Base-by-base conservation (phyloP, 257 asterid species). In the Solanum virginianum region DNA sequence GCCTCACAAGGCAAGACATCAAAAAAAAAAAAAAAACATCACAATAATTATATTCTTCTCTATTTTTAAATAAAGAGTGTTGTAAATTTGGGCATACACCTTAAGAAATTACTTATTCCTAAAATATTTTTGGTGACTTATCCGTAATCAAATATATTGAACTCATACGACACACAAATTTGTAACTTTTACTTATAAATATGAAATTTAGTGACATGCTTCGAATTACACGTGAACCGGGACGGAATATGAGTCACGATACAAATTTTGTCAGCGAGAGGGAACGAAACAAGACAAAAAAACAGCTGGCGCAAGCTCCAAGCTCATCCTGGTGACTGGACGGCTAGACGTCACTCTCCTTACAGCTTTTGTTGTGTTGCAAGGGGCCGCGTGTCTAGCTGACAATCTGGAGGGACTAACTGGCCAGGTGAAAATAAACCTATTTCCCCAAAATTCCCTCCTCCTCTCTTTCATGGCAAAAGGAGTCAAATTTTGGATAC, bases 251-350 rank as follows among this genome's bases (percentile, higher is more conserved):
- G 56, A 13, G 6, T 12, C 0, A 13, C 47, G 3, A 36, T 72
- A 32, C 45, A 53, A 15, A 24, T 14, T 18, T 60, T 18, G n/a
- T 22, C 41, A 7, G 22, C 17, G 72, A 43, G 63, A 55, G 15
- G n/a, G 9, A 17, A 39, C 20, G 7, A 55, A 72, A 49, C 51
- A n/a, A 56, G 47, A 54, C n/a, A 80, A 57, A 60, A 51, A 39
- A 43, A 12, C 83, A 84, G 84, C 84, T 84, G 86, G 59, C 84
- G 59, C 85, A 22, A 45, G 80, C 80, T 60, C 26, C 18, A 74
- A 60, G 22, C 70, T 36, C 45, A 6, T 68, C 66, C 79, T 39
- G 39, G 80, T 65, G 53, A 49, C 16, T 49, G 55, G 32, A 39
- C 56, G 69, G 11, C 65, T 4, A 36, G 24, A 18, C 1, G 8